Conservation (phyloP, 2,329 filamentous ascomycete species). For the Calycina herbarum region DNA sequence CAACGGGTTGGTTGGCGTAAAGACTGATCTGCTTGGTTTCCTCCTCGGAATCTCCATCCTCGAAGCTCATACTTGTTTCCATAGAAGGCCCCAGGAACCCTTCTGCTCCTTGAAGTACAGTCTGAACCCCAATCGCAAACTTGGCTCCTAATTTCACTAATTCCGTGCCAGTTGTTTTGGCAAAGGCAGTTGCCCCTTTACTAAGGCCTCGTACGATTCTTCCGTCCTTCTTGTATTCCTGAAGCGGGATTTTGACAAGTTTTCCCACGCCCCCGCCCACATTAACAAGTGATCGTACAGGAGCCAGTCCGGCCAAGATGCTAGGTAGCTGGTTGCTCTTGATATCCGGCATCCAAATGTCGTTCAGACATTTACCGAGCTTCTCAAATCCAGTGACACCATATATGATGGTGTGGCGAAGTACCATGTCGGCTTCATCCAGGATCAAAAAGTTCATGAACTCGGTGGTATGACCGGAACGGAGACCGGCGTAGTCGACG, state of each 20-base stretch:
- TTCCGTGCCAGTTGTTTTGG: conserved; percentile 89
- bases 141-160: conserved; percentile 94
- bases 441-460: conserved; percentile 99
- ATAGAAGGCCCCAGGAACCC: conserved; percentile 61
- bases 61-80: conserved; percentile 41
- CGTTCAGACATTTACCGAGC: conserved; percentile 85
- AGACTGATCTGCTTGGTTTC: conserved; percentile 79
- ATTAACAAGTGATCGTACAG: conserved; percentile 87
- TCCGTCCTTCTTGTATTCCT: conserved; percentile 92
- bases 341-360: conserved; percentile 95
- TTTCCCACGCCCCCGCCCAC: conserved; percentile 85
- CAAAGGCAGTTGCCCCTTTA: conserved; percentile 87
- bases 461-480: conserved; percentile 91
- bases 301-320: conserved; percentile 84
- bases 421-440: conserved; percentile 81
- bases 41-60: conserved; percentile 64
- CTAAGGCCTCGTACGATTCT: conserved; percentile 87
- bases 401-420: conserved; percentile 89
- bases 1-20: conserved; percentile 92
- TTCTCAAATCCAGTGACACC: conserved; percentile 89
- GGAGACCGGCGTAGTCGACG: conserved; percentile 91
- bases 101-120: conserved; percentile 86
- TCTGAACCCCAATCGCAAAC: conserved; percentile 90
- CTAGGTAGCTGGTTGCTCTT: conserved; percentile 84
- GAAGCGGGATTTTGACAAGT: conserved; percentile 84